Percentiles rank a stretch among this genome's conserved stretches.
Evolutionary conservation across 1,284 basidiomycete species (phyloP).

Genomic region (Fistulina hepatica): DNA sequence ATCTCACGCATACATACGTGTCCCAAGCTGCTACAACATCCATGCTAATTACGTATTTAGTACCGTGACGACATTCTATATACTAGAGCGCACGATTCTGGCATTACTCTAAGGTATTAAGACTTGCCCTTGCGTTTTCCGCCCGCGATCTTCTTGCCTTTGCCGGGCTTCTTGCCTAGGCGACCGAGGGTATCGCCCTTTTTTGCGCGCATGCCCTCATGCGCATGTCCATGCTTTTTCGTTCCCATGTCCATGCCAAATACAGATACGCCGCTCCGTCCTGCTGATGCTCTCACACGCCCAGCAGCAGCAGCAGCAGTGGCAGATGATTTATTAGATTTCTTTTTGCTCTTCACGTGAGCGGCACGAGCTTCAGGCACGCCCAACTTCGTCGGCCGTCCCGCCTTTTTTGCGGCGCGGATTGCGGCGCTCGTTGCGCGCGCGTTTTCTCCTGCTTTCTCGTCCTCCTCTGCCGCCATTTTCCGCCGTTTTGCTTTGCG

Average conservation of each 20-base stretch:
- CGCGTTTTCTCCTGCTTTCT: slow-evolving; percentile 38
- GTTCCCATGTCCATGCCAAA: slow-evolving; percentile 36
- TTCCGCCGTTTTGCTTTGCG: slow-evolving; percentile 79
- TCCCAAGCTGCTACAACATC: too few species aligned
- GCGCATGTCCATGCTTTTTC: slow-evolving; percentile 21
- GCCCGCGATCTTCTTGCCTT: slow-evolving; percentile 24
- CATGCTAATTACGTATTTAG: too few species aligned
- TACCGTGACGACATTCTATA: too few species aligned
- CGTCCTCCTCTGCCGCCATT: slow-evolving; percentile 73
- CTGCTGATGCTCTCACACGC: too few species aligned
- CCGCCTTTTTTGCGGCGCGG: slow-evolving; percentile 74
- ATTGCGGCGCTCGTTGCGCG: slow-evolving; percentile 63
- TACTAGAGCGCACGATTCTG: too few species aligned
- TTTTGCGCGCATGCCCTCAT: slow-evolving; percentile 37
- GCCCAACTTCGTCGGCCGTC: slow-evolving; percentile 40
- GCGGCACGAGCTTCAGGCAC: slow-evolving; percentile 16
- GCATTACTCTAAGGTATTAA: too few species aligned
- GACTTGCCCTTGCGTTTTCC: background rate
- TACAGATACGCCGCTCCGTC: too few species aligned
- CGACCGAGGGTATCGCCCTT: slow-evolving; percentile 37
- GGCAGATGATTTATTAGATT: slow-evolving; percentile 18
- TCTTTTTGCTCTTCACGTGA: slow-evolving; percentile 14
- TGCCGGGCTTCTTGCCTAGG: slow-evolving; percentile 40
- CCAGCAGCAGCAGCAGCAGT: slow-evolving; percentile 17
- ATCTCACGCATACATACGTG: too few species aligned